A percentile compares a stretch with the other conserved stretches of the same genome.
These are phyloP conservation scores for Aspergillus novofumigatus DNA, from an alignment of 2,329 filamentous ascomycete species.

Conservation along the genomic window DNA sequence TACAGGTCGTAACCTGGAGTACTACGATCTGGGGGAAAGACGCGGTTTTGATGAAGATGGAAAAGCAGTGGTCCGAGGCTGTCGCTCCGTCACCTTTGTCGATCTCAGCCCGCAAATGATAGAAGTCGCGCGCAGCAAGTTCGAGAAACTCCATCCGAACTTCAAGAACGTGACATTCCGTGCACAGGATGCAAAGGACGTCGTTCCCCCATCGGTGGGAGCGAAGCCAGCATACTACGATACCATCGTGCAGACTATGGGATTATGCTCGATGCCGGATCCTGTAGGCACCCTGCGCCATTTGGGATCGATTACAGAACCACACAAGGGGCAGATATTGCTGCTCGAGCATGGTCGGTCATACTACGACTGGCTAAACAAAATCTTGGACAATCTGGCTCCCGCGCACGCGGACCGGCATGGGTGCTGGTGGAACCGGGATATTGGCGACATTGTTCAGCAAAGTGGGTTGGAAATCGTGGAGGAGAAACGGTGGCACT, in stretches of 20 bases:
- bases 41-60: conserved; percentile 30
- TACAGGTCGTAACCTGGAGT: conserved; percentile 47
- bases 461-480: conserved; percentile 47
- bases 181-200: conserved; percentile 33
- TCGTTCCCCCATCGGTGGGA: conserved; percentile 13
- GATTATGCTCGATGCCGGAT: conserved; percentile 45
- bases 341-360: conserved; percentile 49
- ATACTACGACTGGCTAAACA: conserved; percentile 45
- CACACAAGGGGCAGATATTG: conserved; percentile 39
- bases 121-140: conserved; percentile 43
- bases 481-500: conserved; percentile 43
- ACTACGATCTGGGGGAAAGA: conserved; percentile 41
- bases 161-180: conserved; percentile 32
- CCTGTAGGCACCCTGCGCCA: conserved; percentile 41
- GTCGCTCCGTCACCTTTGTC: conserved; percentile 44
- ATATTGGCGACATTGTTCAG: conserved; percentile 46
- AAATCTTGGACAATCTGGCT: conserved; percentile 44
- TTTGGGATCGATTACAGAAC: conserved; percentile 37
- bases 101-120: conserved; percentile 49
- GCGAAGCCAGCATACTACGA: conserved; percentile 33
- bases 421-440: conserved; percentile 52
- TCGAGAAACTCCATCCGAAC: conserved; percentile 31
- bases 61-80: conserved; percentile 27
- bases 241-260: conserved; percentile 49
- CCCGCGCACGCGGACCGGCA: conserved; percentile 46